Evolutionary conservation across 1,284 basidiomycete genomes (phyloP).

Genomic region (Sanghuangporus sanghuang): DNA sequence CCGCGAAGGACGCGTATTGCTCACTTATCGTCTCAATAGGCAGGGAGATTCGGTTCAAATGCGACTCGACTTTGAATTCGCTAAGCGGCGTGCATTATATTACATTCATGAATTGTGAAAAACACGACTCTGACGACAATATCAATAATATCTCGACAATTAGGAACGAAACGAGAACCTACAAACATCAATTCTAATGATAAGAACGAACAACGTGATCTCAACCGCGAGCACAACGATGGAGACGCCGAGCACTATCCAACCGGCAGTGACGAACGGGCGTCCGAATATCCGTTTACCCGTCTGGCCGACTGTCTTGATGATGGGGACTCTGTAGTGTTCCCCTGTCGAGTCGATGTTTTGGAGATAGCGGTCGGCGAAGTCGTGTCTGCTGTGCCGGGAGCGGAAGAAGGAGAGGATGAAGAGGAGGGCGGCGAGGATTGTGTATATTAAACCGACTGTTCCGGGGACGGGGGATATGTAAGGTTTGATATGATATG

Average conservation of each 20-base stretch:
- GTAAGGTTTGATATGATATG: not conserved
- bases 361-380: slow-evolving; percentile 51
- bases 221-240: slow-evolving; percentile 60
- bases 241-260: slow-evolving; percentile 61
- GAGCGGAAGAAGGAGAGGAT: slow-evolving; percentile 56
- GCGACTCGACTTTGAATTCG: too few species aligned
- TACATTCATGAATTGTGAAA: too few species aligned
- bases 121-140: too few species aligned
- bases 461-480: not conserved
- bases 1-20: not conserved
- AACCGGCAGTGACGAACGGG: slow-evolving; percentile 77
- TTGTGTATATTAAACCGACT: slow-evolving; percentile 72
- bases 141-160: too few species aligned
- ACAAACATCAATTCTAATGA: slow-evolving; percentile 31
- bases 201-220: slow-evolving; percentile 56
- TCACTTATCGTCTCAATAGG: too few species aligned
- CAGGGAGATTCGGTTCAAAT: too few species aligned
- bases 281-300: slow-evolving; percentile 60
- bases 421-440: slow-evolving; percentile 58
- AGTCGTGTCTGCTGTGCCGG: slow-evolving; percentile 64
- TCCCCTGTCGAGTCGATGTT: slow-evolving; percentile 20
- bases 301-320: slow-evolving; percentile 55
- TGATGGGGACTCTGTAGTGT: slow-evolving; percentile 15
- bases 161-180: not conserved
- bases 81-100: too few species aligned